Base-by-base conservation (phyloP, 192 early-diverging fungal species). In the Umbelopsis isabellina region DNA sequence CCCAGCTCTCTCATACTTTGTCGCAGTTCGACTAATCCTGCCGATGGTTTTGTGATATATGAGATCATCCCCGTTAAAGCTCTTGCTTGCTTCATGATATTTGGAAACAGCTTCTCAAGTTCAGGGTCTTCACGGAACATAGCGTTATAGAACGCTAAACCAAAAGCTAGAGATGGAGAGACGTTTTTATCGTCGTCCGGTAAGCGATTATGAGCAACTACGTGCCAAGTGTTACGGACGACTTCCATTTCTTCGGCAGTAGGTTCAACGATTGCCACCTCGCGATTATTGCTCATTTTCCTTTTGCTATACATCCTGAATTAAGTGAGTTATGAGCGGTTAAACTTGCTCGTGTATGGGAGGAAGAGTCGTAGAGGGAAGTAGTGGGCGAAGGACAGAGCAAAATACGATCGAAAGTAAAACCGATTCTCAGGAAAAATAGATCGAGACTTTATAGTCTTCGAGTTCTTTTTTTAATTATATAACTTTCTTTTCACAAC, bases 41-140 rank as follows among this genome's bases (percentile, higher is more conserved):
- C 52, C 10, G 67, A 46, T 35, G 72, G 46, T 30, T 61, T 53
- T 8, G 66, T 58, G 16, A 74, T 74, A 22, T 69, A 74, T 7
- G 58, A 30, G n/a, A 74, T 74, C 72, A 74, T 74, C 0, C 72
- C 72, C 3, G 72, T 48, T 20, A 74, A 49, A 23, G 72, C 72
- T 65, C 72, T 74, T 49, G 72, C 66, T 44, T 74, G 72, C 20
- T 74, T 67, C 41, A 74, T 61, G 23, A 74, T 49, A 65, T 74
- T 74, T 13, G 22, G 46, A 21, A 74, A 74, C 0, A 74, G 20
- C 10, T n/a, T 45, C 15, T 55, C 55, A 1, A 74, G 46, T 41
- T 74, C 72, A 18, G 68, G 47, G 48, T 74, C 72, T 25, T 69
- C 21, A 37, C 68, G 55, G 46, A 74, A 74, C n/a, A 74, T 50